Conservation (phyloP, 495 filamentous ascomycete genomes). For the Cudoniella acicularis region DNA sequence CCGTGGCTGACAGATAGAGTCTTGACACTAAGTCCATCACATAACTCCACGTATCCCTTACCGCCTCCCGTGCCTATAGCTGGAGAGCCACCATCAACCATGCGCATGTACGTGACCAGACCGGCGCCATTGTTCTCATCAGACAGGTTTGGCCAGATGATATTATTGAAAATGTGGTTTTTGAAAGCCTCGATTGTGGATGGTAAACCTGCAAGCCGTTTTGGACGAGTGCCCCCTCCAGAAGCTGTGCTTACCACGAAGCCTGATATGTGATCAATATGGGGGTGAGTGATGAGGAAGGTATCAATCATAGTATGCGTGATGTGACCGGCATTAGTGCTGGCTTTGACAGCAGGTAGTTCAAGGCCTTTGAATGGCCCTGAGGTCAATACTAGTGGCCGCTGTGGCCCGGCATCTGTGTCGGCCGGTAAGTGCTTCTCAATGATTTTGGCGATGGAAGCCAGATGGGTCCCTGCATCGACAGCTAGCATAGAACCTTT, state of each 20-base stretch:
- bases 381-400: constrained; percentile 33
- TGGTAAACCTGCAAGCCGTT: constrained; percentile 78
- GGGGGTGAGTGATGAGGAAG: constrained; percentile 88
- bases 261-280: constrained; percentile 88
- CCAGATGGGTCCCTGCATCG: constrained; percentile 87
- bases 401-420: constrained; percentile 9
- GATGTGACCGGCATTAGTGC: constrained; percentile 77
- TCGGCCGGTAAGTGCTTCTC: constrained; percentile 41
- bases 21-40: constrained; percentile 75
- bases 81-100: constrained; percentile 82
- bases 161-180: constrained; percentile 90
- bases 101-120: constrained; percentile 81
- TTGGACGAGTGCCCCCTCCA: constrained; percentile 69
- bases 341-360: constrained; percentile 54
- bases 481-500: constrained; percentile 81
- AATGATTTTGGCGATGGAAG: constrained; percentile 74
- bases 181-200: constrained; percentile 86
- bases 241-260: constrained; percentile 90
- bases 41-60: constrained; percentile 79
- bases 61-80: constrained; percentile 71
- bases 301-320: constrained; percentile 76
- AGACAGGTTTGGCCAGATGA: constrained; percentile 96
- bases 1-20: constrained; percentile 82
- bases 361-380: constrained; percentile 73
- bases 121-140: constrained; percentile 95